A percentile compares a stretch with the other conserved stretches of the same genome.
Evolutionary conservation across 306 rosid species (phyloP).

Genomic region (Neltuma alba): DNA sequence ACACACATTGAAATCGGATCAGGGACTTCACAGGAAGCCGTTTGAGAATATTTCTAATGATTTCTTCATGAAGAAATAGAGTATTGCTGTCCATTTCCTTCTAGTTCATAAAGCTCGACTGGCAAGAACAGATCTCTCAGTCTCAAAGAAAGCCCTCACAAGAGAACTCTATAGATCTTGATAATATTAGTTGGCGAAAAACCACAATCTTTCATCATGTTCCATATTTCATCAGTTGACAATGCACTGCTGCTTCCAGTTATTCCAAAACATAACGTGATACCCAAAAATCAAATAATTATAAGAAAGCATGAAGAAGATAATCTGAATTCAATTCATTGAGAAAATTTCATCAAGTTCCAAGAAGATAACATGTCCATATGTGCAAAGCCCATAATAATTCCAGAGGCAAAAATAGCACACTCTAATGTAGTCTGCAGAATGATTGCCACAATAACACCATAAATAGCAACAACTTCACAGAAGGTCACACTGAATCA

Average conservation of each 20-base stretch:
- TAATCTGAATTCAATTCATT: slow-evolving; percentile 2
- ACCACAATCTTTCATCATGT: too few relatives aligned
- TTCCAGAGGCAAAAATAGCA: slow-evolving; percentile 93
- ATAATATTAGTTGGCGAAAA: too few relatives aligned
- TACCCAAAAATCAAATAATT: slow-evolving; percentile 13
- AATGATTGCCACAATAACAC: slow-evolving; percentile 97
- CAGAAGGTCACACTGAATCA: slow-evolving; percentile 94
- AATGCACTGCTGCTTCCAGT: slow-evolving; percentile 97
- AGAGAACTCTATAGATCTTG: too few relatives aligned
- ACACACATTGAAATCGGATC: too few relatives aligned
- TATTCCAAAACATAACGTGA: slow-evolving; percentile 87
- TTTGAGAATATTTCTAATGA: too few relatives aligned
- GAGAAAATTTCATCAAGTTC: slow-evolving; percentile 1
- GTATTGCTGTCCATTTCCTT: too few relatives aligned
- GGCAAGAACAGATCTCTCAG: too few relatives aligned
- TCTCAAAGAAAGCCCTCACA: too few relatives aligned
- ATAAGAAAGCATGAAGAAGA: neutral
- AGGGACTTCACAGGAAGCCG: too few relatives aligned
- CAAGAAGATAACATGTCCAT: slow-evolving; percentile 59
- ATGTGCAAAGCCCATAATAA: slow-evolving; percentile 93
- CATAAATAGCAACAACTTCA: slow-evolving; percentile 98
- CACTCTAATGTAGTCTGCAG: slow-evolving; percentile 93
- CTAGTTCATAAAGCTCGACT: too few relatives aligned
- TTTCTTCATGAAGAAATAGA: too few relatives aligned
- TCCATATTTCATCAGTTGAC: too few relatives aligned